phyloP scores from a whole-genome alignment of 352 stramenopile species.

The Phytophthora uliginosa region DNA sequence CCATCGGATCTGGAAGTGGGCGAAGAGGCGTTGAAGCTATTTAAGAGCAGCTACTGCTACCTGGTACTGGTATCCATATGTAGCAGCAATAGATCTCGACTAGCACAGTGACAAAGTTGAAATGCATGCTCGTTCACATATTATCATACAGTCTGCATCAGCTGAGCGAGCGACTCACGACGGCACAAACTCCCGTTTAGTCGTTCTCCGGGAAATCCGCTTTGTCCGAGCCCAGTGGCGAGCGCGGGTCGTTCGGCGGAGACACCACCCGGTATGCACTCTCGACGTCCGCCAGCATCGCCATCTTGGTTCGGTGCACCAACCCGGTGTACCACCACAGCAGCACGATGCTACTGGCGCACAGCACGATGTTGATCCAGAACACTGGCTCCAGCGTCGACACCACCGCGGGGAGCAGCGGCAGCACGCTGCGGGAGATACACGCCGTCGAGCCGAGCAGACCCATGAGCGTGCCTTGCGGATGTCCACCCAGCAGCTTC shows the following conservation, averaged over 20 bases:
- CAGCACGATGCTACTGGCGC: conserved; percentile 55
- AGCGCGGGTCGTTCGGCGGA: conserved; percentile 41
- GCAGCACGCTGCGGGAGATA: conserved; percentile 75
- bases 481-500: conserved; percentile 69
- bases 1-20: not conserved
- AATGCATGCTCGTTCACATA: not conserved
- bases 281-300: conserved; percentile 54
- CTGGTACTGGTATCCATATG: not conserved
- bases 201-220: conserved; percentile 30
- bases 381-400: conserved; percentile 72
- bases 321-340: conserved; percentile 73
- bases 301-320: conserved; percentile 57
- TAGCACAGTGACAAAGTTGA: not conserved
- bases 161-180: too few species aligned
- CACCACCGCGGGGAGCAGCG: conserved; percentile 67
- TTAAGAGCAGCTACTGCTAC: not conserved
- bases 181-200: conserved; percentile 2
- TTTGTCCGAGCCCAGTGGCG: conserved; percentile 50
- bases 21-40: not conserved
- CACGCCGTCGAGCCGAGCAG: conserved; percentile 72
- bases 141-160: too few species aligned
- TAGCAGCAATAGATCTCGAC: not conserved
- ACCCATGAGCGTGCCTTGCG: conserved; percentile 81
- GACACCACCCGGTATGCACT: conserved; percentile 34
- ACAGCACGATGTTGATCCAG: conserved; percentile 73